phyloP scores from a whole-genome alignment of 169 alveolate genomes.

The Eimeria acervulina region DNA sequence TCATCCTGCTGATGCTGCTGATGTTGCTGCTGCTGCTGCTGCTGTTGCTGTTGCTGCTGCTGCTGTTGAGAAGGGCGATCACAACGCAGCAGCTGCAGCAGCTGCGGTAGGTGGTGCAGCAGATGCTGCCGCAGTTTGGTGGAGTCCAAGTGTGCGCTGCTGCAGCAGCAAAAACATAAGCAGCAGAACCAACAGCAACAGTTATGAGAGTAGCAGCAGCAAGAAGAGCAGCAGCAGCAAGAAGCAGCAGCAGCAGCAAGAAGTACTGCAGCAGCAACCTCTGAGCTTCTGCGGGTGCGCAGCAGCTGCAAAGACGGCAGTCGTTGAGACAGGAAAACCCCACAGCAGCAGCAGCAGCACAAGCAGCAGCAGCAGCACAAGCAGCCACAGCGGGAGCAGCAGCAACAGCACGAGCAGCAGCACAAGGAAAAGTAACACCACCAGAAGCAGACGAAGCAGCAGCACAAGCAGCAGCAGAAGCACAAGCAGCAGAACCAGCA shows the following conservation, averaged over 20 bases:
- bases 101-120: conserved; percentile 44
- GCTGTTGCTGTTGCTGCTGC: not conserved
- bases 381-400: no score
- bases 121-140: not conserved
- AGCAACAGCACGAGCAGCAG: not conserved
- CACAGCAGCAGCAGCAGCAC: not conserved
- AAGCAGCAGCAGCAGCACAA: no score
- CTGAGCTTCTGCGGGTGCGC: no score
- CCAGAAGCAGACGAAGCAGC: not conserved
- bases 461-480: not conserved
- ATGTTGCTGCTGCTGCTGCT: not conserved
- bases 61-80: not conserved
- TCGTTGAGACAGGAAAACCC: not conserved
- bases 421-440: not conserved
- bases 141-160: not conserved
- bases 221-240: not conserved
- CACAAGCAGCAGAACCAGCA: not conserved
- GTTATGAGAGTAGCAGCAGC: not conserved
- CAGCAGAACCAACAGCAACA: not conserved
- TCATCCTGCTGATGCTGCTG: conserved; percentile 26
- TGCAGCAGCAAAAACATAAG: not conserved
- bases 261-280: no score
- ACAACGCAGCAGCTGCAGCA: conserved; percentile 47
- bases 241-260: not conserved
- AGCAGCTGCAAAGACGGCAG: not conserved